Conservation (phyloP, 1,139 yeast genomes). For the Blastobotrys capitulatus region DNA sequence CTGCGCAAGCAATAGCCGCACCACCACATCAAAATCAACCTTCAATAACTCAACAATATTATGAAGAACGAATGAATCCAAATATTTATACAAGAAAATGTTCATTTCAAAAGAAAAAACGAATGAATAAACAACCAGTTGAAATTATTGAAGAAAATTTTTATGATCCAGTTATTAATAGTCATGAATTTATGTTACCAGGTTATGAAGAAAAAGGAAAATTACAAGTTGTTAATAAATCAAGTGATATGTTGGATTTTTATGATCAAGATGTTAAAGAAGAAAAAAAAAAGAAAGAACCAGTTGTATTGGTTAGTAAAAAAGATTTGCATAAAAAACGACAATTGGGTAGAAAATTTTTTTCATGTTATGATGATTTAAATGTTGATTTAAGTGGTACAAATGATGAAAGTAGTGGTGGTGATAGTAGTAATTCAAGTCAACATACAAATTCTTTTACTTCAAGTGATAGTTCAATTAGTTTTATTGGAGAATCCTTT, state of each 20-base stretch:
- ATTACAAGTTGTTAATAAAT: slow-evolving; percentile 24
- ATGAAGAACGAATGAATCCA: not conserved
- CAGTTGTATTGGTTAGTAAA: not conserved
- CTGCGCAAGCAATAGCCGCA: no score
- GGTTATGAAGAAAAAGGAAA: slow-evolving; percentile 25
- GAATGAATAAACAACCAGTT: not conserved
- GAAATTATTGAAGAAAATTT: not conserved
- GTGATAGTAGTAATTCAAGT: not conserved
- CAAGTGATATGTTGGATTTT: slow-evolving; percentile 2
- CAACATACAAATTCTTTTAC: not conserved
- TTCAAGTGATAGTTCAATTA: not conserved
- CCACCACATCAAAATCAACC: no score
- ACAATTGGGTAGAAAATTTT: slow-evolving; percentile 2
- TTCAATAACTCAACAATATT: not conserved
- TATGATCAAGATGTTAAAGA: not conserved
- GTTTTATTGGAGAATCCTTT: not conserved
- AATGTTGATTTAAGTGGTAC: not conserved
- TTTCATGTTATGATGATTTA: slow-evolving; percentile 4
- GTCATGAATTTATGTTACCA: slow-evolving; percentile 23
- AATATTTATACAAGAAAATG: slow-evolving; percentile 26
- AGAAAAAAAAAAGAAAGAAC: not conserved
- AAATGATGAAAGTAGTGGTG: not conserved
- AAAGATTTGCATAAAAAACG: not conserved
- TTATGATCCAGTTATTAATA: not conserved
- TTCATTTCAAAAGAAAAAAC: slow-evolving; percentile 13